Base-by-base conservation (phyloP, 768 basidiomycete genomes). In the Leccinum fibrillosum region DNA sequence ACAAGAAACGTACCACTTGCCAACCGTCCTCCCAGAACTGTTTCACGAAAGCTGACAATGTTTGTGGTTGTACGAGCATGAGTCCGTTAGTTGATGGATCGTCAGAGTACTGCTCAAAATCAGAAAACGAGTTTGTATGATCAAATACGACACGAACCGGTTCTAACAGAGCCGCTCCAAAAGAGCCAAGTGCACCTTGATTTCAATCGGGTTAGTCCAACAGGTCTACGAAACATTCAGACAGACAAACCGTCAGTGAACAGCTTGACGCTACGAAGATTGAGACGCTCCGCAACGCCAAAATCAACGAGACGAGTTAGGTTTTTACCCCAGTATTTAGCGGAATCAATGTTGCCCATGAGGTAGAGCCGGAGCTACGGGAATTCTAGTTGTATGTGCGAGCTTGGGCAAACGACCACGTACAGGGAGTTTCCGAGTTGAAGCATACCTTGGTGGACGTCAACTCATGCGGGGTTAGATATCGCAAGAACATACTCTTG, bases 151-250 rank as follows among this genome's bases (percentile, higher is more conserved):
- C 30, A 54, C 72, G 47, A 48, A 73, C 70, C 3, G 93, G 91
- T 51, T 87, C 81, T 5, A 91, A 74, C 56, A 98, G 78, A 0
- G 96, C 94, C 0, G 96, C 94, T 7, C 96, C 95, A 80, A 90
- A 92, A 2, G 90, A 92, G 0, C 96, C 93, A 4, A 98, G 81
- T 0, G 95, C 95, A 44, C 94, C 88, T 89, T 53, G 5, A 35
- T 32, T 34, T 5, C 32, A 30, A 17, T 52, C 2, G 56, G 17
- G 51, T 70, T 19, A 66, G 59, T 13, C 11, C 10, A 15, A 45
- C 19, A 17, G 10, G 15, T 35, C 21, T 17, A 5, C 0, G 28
- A 10, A n/a, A 45, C 13, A 21, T 19, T 11, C 1, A 25, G 23
- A 2, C 10, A 17, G 37, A 60, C 59, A 30, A 59, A 84, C 90